A percentile compares a stretch with the other conserved stretches of the same genome.
Evolutionary conservation across 2,329 filamentous ascomycete genomes (phyloP).

Genomic region (Ceratocystis alfenasii): DNA sequence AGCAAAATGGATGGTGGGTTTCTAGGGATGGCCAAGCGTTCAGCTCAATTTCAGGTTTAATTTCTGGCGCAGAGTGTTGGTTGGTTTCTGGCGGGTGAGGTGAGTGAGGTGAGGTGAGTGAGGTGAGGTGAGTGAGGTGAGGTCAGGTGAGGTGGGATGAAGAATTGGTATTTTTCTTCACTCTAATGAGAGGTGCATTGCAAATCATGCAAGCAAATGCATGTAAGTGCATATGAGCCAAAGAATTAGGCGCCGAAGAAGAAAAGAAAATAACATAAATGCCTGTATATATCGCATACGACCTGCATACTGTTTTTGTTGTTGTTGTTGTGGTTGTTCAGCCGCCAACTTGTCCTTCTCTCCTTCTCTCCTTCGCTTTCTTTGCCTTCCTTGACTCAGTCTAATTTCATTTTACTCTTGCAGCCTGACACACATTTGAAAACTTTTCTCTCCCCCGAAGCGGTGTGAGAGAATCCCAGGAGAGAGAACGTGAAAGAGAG

Average conservation of each 20-base stretch:
- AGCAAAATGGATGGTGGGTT: no score
- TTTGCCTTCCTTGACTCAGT: not conserved
- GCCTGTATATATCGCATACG: not conserved
- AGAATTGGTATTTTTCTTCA: not conserved
- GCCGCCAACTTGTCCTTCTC: not conserved
- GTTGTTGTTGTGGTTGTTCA: not conserved
- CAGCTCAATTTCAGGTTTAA: no score
- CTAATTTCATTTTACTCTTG: not conserved
- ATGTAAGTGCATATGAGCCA: not conserved
- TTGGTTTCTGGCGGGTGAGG: no score
- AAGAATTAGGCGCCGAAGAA: not conserved
- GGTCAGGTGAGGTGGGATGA: no score
- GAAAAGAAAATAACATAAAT: not conserved
- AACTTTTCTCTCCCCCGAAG: not conserved
- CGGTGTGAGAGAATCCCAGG: not conserved
- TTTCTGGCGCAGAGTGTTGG: no score
- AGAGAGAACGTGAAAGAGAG: no score
- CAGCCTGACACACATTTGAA: not conserved
- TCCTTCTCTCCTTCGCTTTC: not conserved
- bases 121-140: no score
- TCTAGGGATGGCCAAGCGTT: no score
- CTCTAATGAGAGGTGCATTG: not conserved
- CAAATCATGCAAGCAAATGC: not conserved
- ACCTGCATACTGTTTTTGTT: not conserved
- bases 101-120: no score